These are phyloP conservation scores for Parietaria judaica DNA, from an alignment of 306 rosid species.

Conservation along the genomic window DNA sequence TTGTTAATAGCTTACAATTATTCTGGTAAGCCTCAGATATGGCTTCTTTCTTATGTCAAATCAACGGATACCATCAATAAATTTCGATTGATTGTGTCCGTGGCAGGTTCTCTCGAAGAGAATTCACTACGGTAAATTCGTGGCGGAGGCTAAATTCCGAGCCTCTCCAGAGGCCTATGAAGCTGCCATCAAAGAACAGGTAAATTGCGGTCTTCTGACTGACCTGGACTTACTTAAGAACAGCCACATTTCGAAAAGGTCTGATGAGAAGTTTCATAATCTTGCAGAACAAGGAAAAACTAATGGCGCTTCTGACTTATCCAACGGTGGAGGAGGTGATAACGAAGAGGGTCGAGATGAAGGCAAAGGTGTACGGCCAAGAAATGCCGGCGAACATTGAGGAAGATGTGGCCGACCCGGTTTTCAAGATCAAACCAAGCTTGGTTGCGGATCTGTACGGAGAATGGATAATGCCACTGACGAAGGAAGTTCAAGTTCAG, in stretches of 20 bases:
- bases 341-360: conserved; percentile 62
- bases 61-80: not conserved
- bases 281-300: conserved; percentile 56
- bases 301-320: conserved; percentile 74
- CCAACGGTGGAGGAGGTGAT: conserved; percentile 67
- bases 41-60: no score
- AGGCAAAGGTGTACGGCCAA: conserved; percentile 68
- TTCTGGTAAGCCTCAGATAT: no score
- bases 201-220: not conserved
- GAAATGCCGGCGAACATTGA: conserved; percentile 43
- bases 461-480: conserved; percentile 96
- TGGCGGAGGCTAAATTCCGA: conserved; percentile 84
- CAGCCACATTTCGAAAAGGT: conserved; percentile 6
- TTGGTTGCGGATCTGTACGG: conserved; percentile 80
- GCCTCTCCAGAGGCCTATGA: conserved; percentile 52
- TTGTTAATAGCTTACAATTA: no score
- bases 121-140: conserved; percentile 87
- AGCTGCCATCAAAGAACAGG: conserved; percentile 78
- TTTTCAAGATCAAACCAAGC: conserved; percentile 67
- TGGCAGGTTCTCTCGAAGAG: conserved; percentile 79
- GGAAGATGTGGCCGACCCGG: conserved; percentile 39
- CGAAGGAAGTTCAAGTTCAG: conserved; percentile 87
- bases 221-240: conserved; percentile 7
- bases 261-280: conserved; percentile 6
- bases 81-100: not conserved